Evolutionary conservation across 352 stramenopile genomes (phyloP), one percentile per base, ranked within the genome.

Genomic region (Phytophthora citrophthora): DNA sequence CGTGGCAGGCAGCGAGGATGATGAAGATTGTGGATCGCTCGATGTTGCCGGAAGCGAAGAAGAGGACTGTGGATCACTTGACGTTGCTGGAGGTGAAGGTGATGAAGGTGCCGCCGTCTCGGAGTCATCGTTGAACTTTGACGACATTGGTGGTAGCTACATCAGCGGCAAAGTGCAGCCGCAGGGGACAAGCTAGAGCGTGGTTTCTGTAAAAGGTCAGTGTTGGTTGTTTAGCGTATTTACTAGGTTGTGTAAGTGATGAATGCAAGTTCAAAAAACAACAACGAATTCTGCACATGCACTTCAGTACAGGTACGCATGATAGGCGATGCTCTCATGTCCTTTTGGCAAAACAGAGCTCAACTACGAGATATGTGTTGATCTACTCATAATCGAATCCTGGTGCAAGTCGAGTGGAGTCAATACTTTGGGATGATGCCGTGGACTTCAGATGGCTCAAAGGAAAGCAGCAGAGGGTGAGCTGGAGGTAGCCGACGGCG

Each of bases 81-180:
- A 63, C 13, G 12, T 53, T 49, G 46, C 54, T 34, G 59, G 47
- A 45, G 48, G 12, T 12, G 36, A 56, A 27, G 32, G 26, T 15
- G 36, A 52, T 1, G 47, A 54, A 13, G 11, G 7, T 27, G 41
- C 50, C n/a, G 43, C 52, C 13, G 10, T 70, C 11, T 61, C 51
- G 11, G 56, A 74, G 38, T 71, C 66, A 26, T 74, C 61, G 16
- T 43, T 72, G 15, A 62, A 63, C 23, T 72, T 72, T 48, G 52
- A 57, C 31, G 16, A 56, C 26, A 26, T 72, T 11, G 26, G 39
- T 31, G 41, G 54, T 24, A 61, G 38, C 53, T 72, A 76, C 38
- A 51, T 13, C 3, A 70, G 55, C n/a, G 63, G 56, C 36, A 70
- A 72, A 39, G 62, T 76, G 34, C 51, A 69, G 45, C 40, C 51